A percentile compares a stretch with the other conserved stretches of the same genome.
Conservation (phyloP, 1,284 basidiomycete species). For the Austroboletus niveus region DNA sequence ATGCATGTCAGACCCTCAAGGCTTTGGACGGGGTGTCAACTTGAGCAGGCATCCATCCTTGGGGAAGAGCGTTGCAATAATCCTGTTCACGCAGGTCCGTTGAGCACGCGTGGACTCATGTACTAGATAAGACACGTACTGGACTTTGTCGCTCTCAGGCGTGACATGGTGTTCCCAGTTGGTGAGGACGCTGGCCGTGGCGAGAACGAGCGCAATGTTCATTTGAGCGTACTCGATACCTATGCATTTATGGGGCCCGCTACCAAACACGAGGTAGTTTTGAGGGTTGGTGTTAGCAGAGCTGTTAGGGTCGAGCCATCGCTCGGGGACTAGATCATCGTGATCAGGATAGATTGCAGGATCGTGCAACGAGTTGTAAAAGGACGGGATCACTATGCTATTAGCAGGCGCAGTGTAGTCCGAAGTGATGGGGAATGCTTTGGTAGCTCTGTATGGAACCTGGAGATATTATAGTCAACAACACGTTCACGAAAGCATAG, state of each 20-base stretch:
- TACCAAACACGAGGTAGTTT: slow-evolving; percentile 96
- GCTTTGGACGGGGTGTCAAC: slow-evolving; percentile 55
- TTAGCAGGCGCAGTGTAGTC: slow-evolving; percentile 91
- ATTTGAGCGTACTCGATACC: slow-evolving; percentile 91
- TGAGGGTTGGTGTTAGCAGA: slow-evolving; percentile 84
- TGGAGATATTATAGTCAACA: slow-evolving; percentile 29
- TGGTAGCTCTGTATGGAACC: slow-evolving; percentile 93
- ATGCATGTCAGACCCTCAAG: slow-evolving; percentile 10
- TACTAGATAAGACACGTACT: slow-evolving; percentile 50
- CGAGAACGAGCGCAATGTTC: slow-evolving; percentile 88
- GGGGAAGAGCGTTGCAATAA: slow-evolving; percentile 94
- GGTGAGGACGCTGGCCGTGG: slow-evolving; percentile 79
- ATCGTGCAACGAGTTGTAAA: slow-evolving; percentile 94
- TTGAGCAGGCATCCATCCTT: slow-evolving; percentile 87
- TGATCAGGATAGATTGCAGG: slow-evolving; percentile 86
- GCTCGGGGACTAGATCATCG: slow-evolving; percentile 82
- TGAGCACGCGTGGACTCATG: not conserved
- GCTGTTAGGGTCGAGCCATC: slow-evolving; percentile 87
- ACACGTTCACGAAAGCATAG: not conserved
- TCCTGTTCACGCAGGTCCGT: slow-evolving; percentile 41
- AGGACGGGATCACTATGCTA: slow-evolving; percentile 96
- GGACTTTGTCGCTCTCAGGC: slow-evolving; percentile 75
- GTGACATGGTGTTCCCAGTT: slow-evolving; percentile 91
- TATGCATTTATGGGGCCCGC: slow-evolving; percentile 92
- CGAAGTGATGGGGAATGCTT: slow-evolving; percentile 87